Evolutionary conservation across 2,329 filamentous ascomycete species (phyloP).

Genomic region (Verticillium dahliae): DNA sequence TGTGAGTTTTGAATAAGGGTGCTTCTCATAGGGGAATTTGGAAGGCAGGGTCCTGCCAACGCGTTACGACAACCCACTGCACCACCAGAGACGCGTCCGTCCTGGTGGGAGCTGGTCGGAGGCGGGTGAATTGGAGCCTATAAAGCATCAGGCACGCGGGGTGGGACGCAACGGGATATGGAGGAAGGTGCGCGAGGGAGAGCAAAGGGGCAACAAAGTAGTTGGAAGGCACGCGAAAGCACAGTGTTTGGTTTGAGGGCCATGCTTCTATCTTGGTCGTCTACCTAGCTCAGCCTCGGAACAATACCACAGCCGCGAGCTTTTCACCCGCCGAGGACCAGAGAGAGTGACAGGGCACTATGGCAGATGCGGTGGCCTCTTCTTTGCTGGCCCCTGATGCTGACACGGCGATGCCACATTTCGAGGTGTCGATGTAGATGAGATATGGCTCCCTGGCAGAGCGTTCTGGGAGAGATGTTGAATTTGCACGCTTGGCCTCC

Average conservation of each 20-base stretch:
- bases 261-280: not conserved
- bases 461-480: not conserved
- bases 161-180: not conserved
- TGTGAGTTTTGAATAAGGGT: no score
- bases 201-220: not conserved
- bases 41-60: no score
- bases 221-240: not conserved
- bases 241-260: not conserved
- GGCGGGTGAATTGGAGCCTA: no score
- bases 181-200: not conserved
- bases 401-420: not conserved
- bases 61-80: no score
- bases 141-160: not conserved
- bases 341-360: slow-evolving; percentile 27
- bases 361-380: slow-evolving; percentile 4
- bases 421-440: slow-evolving; percentile 21
- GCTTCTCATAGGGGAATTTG: no score
- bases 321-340: not conserved
- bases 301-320: slow-evolving; percentile 4
- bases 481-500: slow-evolving; percentile 5
- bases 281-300: not conserved
- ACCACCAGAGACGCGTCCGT: no score
- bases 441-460: slow-evolving; percentile 18
- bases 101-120: not conserved
- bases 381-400: not conserved